Conservation (phyloP, 768 basidiomycete genomes). For the Leucosporidium creatinivorum region DNA sequence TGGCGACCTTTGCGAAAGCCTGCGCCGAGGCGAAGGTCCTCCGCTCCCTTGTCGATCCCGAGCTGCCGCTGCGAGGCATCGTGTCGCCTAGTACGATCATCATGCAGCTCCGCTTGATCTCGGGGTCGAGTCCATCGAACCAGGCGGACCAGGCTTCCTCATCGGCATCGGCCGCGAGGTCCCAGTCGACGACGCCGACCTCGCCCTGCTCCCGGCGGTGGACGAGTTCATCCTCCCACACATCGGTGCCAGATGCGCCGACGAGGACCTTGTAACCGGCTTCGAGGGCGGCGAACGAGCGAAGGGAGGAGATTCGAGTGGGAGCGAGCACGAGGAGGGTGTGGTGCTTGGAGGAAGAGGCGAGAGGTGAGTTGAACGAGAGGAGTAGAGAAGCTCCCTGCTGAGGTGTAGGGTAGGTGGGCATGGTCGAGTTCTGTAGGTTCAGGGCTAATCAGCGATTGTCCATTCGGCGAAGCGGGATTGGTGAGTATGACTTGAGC, state of each 20-base stretch:
- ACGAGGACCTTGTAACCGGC: constrained; percentile 33
- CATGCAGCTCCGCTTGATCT: constrained; percentile 38
- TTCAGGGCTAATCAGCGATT: too few species aligned
- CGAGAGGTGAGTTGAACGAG: constrained; percentile 55
- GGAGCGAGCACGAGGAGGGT: constrained; percentile 67
- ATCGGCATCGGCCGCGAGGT: neutral
- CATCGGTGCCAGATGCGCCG: neutral
- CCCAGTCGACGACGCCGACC: constrained; percentile 52
- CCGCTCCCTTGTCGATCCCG: constrained; percentile 33
- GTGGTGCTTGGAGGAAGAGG: constrained; percentile 40
- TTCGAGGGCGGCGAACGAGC: constrained; percentile 52
- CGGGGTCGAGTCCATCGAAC: neutral
- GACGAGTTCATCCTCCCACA: constrained; percentile 48
- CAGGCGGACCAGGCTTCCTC: constrained; percentile 14
- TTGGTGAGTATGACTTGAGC: too few species aligned
- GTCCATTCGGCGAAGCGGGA: too few species aligned
- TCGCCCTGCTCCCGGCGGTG: constrained; percentile 55
- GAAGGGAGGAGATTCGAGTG: constrained; percentile 70
- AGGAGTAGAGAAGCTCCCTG: constrained; percentile 68
- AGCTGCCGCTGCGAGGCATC: constrained; percentile 44
- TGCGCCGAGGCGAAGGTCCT: constrained; percentile 51
- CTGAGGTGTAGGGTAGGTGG: constrained; percentile 15
- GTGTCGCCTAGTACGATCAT: constrained; percentile 81
- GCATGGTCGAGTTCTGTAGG: neutral
- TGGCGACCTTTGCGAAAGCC: constrained; percentile 54